phyloP scores from a whole-genome alignment of 2,329 filamentous ascomycete species.

The Thelonectria blattea region DNA sequence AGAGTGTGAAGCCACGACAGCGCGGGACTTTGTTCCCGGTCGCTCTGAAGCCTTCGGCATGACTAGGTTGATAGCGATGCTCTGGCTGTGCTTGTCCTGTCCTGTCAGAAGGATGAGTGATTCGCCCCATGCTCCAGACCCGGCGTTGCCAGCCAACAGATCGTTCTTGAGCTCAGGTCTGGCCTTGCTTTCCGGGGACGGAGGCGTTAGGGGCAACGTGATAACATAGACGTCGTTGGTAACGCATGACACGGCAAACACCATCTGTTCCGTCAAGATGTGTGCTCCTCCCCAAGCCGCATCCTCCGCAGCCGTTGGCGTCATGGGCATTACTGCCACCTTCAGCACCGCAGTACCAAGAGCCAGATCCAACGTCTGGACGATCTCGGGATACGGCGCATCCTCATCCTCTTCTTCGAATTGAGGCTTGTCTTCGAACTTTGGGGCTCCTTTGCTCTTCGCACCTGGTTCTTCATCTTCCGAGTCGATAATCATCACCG shows the following conservation, averaged over 20 bases:
- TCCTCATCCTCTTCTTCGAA: constrained; percentile 62
- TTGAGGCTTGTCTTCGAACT: constrained; percentile 60
- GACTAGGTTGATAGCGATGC: constrained; percentile 61
- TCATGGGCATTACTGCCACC: constrained; percentile 61
- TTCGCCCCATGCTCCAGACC: constrained; percentile 69
- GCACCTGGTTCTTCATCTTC: constrained; percentile 60
- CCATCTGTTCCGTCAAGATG: constrained; percentile 62
- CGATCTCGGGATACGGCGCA: constrained; percentile 58
- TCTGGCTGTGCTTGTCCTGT: constrained; percentile 59
- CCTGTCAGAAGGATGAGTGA: constrained; percentile 60
- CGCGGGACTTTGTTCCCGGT: constrained; percentile 44
- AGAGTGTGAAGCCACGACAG: constrained; percentile 66
- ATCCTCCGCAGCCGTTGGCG: constrained; percentile 56
- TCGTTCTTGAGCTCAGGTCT: constrained; percentile 58
- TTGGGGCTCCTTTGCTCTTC: constrained; percentile 40
- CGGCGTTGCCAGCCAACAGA: constrained; percentile 60
- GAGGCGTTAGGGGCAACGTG: constrained; percentile 65
- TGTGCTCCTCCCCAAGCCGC: constrained; percentile 52
- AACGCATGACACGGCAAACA: constrained; percentile 66
- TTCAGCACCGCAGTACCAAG: constrained; percentile 62
- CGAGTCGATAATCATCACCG: constrained; percentile 68
- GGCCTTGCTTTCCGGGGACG: constrained; percentile 64
- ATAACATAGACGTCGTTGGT: constrained; percentile 63
- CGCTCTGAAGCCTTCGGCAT: constrained; percentile 50
- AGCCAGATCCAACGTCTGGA: constrained; percentile 66